Evolutionary conservation across 1,139 yeast species (phyloP), one percentile per base, ranked within the genome.

Genomic region (Kodamaea arcana): DNA sequence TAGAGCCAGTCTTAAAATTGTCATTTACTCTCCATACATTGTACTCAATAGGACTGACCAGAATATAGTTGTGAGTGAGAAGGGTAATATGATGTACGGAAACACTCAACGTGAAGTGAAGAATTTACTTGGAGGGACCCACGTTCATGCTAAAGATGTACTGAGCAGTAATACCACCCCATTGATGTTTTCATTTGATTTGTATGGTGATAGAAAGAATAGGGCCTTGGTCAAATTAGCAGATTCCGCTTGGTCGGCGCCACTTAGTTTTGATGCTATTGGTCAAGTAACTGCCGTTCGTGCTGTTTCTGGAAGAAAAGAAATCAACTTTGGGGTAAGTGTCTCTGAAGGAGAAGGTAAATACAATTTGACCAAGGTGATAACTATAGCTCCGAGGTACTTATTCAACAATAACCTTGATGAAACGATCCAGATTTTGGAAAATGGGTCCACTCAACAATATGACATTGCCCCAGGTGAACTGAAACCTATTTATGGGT

Each of bases 281-380:
- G 98, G 98, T 0, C 94, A 87, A 46, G 68, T 80, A 1, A 72
- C 75, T 30, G 94, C 87, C 36, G 72, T 83, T 2, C 67, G 68
- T 7, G 72, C 87, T 29, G 51, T 82, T 1, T 67, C 69, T 28
- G 78, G 77, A 12, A 74, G 71, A 40, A 57, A 75, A 9, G 96
- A 87, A 49, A 76, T 80, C 44, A 80, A 84, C 52, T 64, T 90
- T 16, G 97, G 97, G 11, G 60, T 90, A 14, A 68, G 77, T 15
- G 74, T 92, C 5, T 60, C 72, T 0, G 97, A 90, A 47, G 98
- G 97, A n/a, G 79, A 78, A 45, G 98, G 97, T 2, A 79, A 78
- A 42, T 92, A 85, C 54, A 74, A 78, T 37, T 54, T 85, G 41
- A 75, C 95, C 0, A 87, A 87, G 52, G 81, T 88, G 24, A 78